Conservation (phyloP, 768 basidiomycete genomes). For the Hypsizygus marmoreus region DNA sequence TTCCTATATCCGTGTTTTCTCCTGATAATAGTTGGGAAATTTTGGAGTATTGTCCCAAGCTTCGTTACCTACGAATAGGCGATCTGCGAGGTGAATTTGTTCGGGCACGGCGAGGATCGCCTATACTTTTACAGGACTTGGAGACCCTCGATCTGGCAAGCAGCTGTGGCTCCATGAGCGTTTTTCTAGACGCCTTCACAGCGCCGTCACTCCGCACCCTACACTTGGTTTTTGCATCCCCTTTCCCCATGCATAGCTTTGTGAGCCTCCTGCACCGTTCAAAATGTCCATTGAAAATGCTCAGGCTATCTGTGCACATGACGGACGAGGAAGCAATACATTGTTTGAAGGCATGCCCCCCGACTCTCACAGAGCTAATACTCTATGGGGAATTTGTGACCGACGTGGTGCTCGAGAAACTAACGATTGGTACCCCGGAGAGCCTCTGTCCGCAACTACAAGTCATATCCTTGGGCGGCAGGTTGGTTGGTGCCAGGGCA, state of each 20-base stretch:
- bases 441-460: conserved; percentile 4
- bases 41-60: conserved; percentile 7
- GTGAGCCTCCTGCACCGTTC: not conserved
- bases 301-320: not conserved
- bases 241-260: not conserved
- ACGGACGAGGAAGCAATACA: not conserved
- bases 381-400: conserved; percentile 1
- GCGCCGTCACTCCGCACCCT: not conserved
- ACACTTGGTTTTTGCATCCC: not conserved
- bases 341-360: conserved; percentile 5
- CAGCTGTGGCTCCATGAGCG: not conserved
- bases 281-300: not conserved
- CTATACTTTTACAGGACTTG: not conserved
- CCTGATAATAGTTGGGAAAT: conserved; percentile 7
- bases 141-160: not conserved
- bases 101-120: not conserved
- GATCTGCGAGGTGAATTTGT: not conserved
- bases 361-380: not conserved
- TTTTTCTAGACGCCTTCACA: conserved; percentile 2
- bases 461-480: no score
- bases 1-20: not conserved
- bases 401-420: not conserved
- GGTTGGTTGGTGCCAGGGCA: no score
- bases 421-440: not conserved
- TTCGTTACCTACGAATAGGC: not conserved